Evolutionary conservation across 1,284 basidiomycete species (phyloP).

Genomic region (Apiotrichum siamense): DNA sequence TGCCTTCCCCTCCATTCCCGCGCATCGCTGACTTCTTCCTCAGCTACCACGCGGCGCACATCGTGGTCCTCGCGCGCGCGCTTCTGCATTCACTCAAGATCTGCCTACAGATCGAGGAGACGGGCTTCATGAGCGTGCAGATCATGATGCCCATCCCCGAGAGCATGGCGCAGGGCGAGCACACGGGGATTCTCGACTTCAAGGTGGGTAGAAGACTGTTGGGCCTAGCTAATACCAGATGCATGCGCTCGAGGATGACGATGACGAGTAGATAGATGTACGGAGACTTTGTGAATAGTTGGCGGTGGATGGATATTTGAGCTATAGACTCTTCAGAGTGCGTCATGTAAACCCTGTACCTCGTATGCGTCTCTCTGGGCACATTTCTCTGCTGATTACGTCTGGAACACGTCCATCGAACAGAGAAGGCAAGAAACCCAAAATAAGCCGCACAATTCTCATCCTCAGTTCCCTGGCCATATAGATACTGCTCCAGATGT

Average conservation of each 20-base stretch:
- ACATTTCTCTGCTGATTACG: too few species aligned
- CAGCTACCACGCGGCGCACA: conserved; percentile 73
- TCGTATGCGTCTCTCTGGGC: too few species aligned
- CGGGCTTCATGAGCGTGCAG: conserved; percentile 74
- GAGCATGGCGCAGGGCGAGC: conserved; percentile 48
- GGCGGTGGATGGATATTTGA: neutral
- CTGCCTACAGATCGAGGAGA: conserved; percentile 71
- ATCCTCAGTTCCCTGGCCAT: too few species aligned
- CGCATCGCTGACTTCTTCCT: neutral
- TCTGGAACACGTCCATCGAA: too few species aligned
- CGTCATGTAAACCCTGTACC: too few species aligned
- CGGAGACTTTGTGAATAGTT: neutral
- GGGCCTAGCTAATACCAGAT: conserved; percentile 23
- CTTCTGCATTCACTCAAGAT: conserved; percentile 75
- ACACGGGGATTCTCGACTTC: conserved; percentile 70
- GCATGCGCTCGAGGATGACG: conserved; percentile 39
- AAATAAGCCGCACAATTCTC: too few species aligned
- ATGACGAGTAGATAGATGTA: conserved; percentile 11
- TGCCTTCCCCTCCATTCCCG: too few species aligned
- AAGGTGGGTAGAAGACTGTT: conserved; percentile 54
- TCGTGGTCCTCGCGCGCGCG: conserved; percentile 63
- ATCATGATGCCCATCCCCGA: conserved; percentile 64
- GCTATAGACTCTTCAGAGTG: too few species aligned
- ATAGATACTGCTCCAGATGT: too few species aligned
- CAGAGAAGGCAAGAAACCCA: too few species aligned